Conservation (phyloP, 352 stramenopile species). For the Thalassiosira oceanica region DNA sequence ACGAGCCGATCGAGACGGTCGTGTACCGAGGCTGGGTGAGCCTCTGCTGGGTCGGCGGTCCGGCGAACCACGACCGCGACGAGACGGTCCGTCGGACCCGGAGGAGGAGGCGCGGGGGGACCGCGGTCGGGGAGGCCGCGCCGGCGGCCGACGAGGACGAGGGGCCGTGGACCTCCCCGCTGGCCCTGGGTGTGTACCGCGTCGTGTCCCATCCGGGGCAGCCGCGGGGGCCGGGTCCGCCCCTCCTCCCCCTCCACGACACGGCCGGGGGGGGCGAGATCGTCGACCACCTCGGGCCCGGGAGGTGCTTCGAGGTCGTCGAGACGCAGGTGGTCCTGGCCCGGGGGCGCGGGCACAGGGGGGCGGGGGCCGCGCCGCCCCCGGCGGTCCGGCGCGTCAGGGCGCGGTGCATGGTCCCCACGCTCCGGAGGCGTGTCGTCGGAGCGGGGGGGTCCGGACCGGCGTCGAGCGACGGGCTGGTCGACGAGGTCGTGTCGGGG, state of each 20-base stretch:
- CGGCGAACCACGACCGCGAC: slow-evolving; percentile 18
- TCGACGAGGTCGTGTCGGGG: slow-evolving; percentile 6
- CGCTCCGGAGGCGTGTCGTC: not conserved
- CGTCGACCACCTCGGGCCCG: slow-evolving; percentile 14
- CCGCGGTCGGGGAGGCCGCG: not conserved
- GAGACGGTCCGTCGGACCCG: slow-evolving; percentile 5
- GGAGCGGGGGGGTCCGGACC: no score
- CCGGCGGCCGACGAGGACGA: slow-evolving; percentile 31
- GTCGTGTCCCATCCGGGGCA: not conserved
- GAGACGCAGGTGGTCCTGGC: slow-evolving; percentile 36
- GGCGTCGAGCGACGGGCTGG: not conserved
- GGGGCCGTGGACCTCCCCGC: slow-evolving; percentile 31
- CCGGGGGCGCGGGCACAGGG: not conserved
- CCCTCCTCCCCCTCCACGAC: slow-evolving; percentile 17
- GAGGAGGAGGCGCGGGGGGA: not conserved
- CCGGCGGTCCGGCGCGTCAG: slow-evolving; percentile 9
- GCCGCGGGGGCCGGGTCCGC: not conserved
- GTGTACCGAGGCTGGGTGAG: slow-evolving; percentile 47
- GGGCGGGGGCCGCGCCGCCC: not conserved
- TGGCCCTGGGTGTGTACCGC: slow-evolving; percentile 36
- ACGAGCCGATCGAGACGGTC: slow-evolving; percentile 16
- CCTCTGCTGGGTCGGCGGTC: slow-evolving; percentile 26
- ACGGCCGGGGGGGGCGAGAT: slow-evolving; percentile 16
- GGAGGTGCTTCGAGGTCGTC: slow-evolving; percentile 31
- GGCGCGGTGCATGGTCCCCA: slow-evolving; percentile 30